Conservation (phyloP, 2,329 filamentous ascomycete species). For the Leptographium procerum region DNA sequence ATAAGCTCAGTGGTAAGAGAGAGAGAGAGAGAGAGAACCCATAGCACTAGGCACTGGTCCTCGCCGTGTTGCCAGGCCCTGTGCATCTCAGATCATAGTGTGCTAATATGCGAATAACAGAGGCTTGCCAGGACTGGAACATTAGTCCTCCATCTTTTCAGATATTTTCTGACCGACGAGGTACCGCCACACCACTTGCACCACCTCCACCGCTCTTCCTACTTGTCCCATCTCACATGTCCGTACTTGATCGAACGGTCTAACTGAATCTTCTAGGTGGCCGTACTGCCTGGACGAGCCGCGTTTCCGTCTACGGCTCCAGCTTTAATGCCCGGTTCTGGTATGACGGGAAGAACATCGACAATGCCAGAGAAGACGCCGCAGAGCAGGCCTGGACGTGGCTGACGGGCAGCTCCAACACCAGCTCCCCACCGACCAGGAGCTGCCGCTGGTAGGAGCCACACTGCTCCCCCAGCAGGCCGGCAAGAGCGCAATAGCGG, state of each 20-base stretch:
- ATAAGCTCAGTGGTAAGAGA: conserved; percentile 21
- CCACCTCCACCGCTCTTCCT: neutral
- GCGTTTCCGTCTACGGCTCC: conserved; percentile 58
- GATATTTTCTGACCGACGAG: conserved; percentile 23
- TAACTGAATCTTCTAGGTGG: conserved; percentile 44
- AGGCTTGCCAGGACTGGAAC: conserved; percentile 19
- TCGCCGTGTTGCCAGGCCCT: no score
- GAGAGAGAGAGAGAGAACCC: no score
- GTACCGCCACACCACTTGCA: conserved; percentile 13
- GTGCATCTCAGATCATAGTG: neutral
- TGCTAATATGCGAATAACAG: conserved; percentile 12
- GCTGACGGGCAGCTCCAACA: conserved; percentile 30
- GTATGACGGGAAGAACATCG: conserved; percentile 81
- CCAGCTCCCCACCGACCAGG: conserved; percentile 29
- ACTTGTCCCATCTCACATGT: no score
- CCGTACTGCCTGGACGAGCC: conserved; percentile 82
- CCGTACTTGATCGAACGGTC: neutral
- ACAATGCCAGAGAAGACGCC: conserved; percentile 86
- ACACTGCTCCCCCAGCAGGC: neutral
- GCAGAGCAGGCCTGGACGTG: conserved; percentile 65
- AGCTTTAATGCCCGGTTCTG: conserved; percentile 67
- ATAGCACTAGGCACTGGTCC: no score
- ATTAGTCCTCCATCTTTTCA: conserved; percentile 20
- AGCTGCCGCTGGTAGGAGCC: conserved; percentile 12
- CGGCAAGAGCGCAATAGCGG: no score